Percentiles rank a stretch among this genome's conserved stretches.
phyloP scores from a whole-genome alignment of 768 basidiomycete species.

The Strobilomyces dryophilus region DNA sequence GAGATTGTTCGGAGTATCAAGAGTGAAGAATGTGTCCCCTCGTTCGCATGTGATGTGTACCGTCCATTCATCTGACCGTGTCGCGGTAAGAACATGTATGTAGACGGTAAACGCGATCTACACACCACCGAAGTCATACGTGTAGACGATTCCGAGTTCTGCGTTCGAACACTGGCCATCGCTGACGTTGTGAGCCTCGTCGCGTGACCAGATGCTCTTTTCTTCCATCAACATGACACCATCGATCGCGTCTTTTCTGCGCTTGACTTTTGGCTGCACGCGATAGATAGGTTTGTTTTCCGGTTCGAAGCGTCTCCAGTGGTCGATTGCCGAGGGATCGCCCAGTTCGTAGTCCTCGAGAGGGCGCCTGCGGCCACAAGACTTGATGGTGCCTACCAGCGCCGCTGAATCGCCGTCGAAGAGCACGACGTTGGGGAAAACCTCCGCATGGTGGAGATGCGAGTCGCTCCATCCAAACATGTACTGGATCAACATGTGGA shows the following conservation, averaged over 20 bases:
- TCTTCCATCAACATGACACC: conserved; percentile 19
- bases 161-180: conserved; percentile 22
- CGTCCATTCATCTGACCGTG: conserved; percentile 20
- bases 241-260: conserved; percentile 8
- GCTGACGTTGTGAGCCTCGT: conserved; percentile 18
- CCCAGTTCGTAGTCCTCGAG: conserved; percentile 14
- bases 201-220: conserved; percentile 23
- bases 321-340: conserved; percentile 1
- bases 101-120: not conserved
- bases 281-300: conserved; percentile 18
- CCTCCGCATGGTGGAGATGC: conserved; percentile 23
- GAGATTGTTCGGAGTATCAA: conserved; percentile 10
- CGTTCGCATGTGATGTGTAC: conserved; percentile 25
- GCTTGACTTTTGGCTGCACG: conserved; percentile 7
- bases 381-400: conserved; percentile 19
- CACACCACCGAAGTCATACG: conserved; percentile 20
- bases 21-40: conserved; percentile 7
- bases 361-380: conserved; percentile 16
- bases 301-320: conserved; percentile 16
- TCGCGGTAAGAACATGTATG: not conserved
- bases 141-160: conserved; percentile 23
- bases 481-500: conserved; percentile 27
- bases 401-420: conserved; percentile 7
- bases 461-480: conserved; percentile 30
- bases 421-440: conserved; percentile 20